Percentiles rank a stretch among this genome's conserved stretches.
These are phyloP conservation scores for Metschnikowia hibisci DNA, from an alignment of 805 yeast species.

Conservation along the genomic window DNA sequence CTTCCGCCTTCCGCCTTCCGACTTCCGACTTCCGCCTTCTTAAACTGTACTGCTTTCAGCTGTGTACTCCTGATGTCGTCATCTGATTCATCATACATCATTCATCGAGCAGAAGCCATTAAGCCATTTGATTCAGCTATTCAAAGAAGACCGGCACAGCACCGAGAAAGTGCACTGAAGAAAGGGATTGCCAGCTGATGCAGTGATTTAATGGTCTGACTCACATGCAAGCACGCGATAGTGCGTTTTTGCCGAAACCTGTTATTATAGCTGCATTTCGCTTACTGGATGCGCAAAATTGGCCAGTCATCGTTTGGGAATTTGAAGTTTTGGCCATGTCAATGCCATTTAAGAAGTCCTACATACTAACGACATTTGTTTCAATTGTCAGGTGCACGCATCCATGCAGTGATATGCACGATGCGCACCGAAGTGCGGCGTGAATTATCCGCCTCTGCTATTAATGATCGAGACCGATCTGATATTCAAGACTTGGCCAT, in stretches of 20 bases:
- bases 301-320: not conserved
- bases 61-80: no score
- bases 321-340: not conserved
- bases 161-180: no score
- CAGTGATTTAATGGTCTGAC: not conserved
- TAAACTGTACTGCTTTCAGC: no score
- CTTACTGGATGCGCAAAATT: not conserved
- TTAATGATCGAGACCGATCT: not conserved
- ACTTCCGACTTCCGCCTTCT: no score
- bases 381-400: not conserved
- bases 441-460: not conserved
- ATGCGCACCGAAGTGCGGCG: not conserved
- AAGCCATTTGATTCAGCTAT: no score
- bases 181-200: no score
- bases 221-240: not conserved
- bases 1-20: no score
- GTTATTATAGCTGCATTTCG: not conserved
- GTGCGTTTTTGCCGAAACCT: not conserved
- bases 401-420: constrained; percentile 1
- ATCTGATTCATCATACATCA: no score
- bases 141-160: no score
- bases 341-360: not conserved
- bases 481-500: not conserved
- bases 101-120: no score
- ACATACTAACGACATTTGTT: not conserved